Evolutionary conservation across 495 filamentous ascomycete genomes (phyloP).

Genomic region (Penicillium coprophilum): DNA sequence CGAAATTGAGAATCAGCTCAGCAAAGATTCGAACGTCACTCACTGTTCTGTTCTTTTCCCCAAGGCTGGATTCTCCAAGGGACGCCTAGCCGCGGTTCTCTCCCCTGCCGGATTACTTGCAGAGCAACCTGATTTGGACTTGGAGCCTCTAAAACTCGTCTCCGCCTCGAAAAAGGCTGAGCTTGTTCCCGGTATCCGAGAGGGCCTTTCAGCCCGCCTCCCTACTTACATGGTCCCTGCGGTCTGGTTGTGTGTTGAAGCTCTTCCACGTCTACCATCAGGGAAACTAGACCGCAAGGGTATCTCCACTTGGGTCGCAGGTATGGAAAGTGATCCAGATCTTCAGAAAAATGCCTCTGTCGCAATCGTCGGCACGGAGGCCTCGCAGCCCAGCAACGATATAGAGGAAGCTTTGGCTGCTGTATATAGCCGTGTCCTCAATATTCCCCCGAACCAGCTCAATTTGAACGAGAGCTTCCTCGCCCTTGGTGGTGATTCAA

Average conservation of each 20-base stretch:
- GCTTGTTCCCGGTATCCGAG: conserved; percentile 32
- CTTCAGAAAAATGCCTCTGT: neutral
- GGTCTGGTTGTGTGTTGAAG: conserved; percentile 49
- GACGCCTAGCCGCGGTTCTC: conserved; percentile 42
- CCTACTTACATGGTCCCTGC: conserved; percentile 59
- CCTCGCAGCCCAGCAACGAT: conserved; percentile 28
- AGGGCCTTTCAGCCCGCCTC: conserved; percentile 34
- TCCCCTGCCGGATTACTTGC: conserved; percentile 28
- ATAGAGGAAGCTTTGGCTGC: conserved; percentile 38
- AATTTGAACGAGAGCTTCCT: conserved; percentile 60
- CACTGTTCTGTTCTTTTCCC: conserved; percentile 47
- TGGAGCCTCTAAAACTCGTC: conserved; percentile 30
- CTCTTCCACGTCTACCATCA: conserved; percentile 51
- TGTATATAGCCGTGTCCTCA: conserved; percentile 56
- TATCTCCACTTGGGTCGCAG: conserved; percentile 34
- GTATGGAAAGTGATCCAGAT: conserved; percentile 35
- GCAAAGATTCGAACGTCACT: conserved; percentile 31
- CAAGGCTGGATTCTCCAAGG: conserved; percentile 40
- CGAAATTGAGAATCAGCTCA: conserved; percentile 60
- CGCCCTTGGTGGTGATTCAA: conserved; percentile 66
- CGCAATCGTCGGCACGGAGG: conserved; percentile 6
- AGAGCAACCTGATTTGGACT: conserved; percentile 22
- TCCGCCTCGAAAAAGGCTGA: conserved; percentile 22
- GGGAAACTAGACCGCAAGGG: conserved; percentile 54
- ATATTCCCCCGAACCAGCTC: conserved; percentile 47